Conservation (phyloP, 2,329 filamentous ascomycete genomes). For the Amauroascus verrucosus region DNA sequence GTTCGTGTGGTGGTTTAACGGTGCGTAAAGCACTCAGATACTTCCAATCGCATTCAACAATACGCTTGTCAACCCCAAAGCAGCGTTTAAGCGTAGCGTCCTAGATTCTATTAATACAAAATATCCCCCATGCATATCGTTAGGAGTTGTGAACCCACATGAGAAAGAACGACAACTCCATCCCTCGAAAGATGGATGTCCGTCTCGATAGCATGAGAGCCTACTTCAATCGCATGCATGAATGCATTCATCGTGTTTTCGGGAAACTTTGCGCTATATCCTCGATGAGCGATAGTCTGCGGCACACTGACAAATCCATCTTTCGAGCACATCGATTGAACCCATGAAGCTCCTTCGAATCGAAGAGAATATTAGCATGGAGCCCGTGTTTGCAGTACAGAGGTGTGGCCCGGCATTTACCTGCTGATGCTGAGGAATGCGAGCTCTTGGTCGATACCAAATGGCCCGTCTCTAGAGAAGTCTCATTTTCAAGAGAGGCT, state of each 20-base stretch:
- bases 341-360: slow-evolving; percentile 4
- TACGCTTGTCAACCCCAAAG: slow-evolving; percentile 61
- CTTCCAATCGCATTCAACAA: slow-evolving; percentile 67
- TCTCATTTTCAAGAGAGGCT: neutral
- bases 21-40: slow-evolving; percentile 62
- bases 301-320: slow-evolving; percentile 13
- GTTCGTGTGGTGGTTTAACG: slow-evolving; percentile 53
- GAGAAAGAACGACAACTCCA: slow-evolving; percentile 72
- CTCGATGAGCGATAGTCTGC: slow-evolving; percentile 36
- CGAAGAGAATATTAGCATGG: no score
- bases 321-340: slow-evolving; percentile 3
- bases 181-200: slow-evolving; percentile 78
- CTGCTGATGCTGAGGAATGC: neutral
- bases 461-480: slow-evolving; percentile 5
- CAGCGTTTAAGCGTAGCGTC: slow-evolving; percentile 70
- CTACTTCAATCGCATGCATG: slow-evolving; percentile 58
- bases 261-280: slow-evolving; percentile 58
- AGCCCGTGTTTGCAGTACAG: neutral
- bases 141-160: slow-evolving; percentile 41
- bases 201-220: slow-evolving; percentile 75
- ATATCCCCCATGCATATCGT: neutral
- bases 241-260: slow-evolving; percentile 84
- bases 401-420: neutral
- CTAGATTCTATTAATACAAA: slow-evolving; percentile 36
- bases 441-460: slow-evolving; percentile 8